Evolutionary conservation across 2,329 filamentous ascomycete species (phyloP), one percentile per base, ranked within the genome.

Genomic region (Calonectria honghensis): DNA sequence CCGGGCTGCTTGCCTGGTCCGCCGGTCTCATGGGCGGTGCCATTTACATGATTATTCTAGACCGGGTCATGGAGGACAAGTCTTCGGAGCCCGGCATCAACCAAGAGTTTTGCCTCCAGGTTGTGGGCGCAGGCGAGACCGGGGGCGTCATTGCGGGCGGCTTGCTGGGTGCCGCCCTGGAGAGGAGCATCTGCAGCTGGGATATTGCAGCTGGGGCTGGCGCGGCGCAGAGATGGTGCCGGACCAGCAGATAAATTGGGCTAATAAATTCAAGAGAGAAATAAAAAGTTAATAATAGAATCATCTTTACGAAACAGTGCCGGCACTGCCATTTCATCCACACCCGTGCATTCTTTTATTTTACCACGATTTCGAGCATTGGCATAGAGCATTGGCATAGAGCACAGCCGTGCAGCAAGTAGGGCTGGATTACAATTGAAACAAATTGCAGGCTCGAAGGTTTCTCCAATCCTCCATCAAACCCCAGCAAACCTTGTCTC

Each of bases 41-140:
- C 9, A 69, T 83, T 0, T 84, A 83, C 72, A 80, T 83, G 59
- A 80, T 75, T 13, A 61, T 81, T 9, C 70, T 83, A 27, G 77
- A 73, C 0, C 75, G 54, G 5, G 59, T 78, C 0, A 39, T 82
- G 2, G 77, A 78, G 24, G 81, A 81, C 1, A 79, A 73, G 35
- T 64, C 76, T 1, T 16, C 68, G 0, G 75, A 74, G 2, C 59
- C 76, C 1, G 79, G 74, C 0, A 70, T 77, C 11, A 79, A 81
- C 45, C 69, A 76, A 5, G 82, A 83, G 41, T 82, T 84, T n/a
- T 73, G 77, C 20, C 75, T 85, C 0, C 82, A 84, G 20, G 52
- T 76, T 1, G 79, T 82, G 0, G 81, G 82, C 0, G 76, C 70
- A 5, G 84, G 83, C 3, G 83, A 85, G 48, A 79, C 81, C 6